phyloP scores from a whole-genome alignment of 257 asterid species.

The Lavandula angustifolia region DNA sequence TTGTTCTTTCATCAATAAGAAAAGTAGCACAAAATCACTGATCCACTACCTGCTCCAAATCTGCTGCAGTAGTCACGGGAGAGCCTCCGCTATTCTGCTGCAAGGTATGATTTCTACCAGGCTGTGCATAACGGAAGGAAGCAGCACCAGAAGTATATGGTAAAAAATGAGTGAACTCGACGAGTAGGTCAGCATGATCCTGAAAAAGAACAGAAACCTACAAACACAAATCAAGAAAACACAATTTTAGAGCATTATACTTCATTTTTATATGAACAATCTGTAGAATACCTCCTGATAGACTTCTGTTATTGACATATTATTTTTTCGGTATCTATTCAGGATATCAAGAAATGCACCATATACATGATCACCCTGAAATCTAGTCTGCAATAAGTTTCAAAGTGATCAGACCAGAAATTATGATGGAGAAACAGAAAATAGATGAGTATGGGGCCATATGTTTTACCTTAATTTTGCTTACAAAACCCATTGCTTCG shows the following conservation, averaged over 20 bases:
- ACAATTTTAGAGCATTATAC: constrained; percentile 16
- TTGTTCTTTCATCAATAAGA: constrained; percentile 18
- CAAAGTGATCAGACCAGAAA: constrained; percentile 36
- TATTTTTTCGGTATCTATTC: constrained; percentile 81
- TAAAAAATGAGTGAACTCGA: constrained; percentile 89
- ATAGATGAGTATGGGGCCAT: constrained; percentile 16
- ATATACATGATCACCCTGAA: constrained; percentile 86
- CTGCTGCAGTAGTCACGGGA: constrained; percentile 47
- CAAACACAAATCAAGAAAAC: constrained; percentile 36
- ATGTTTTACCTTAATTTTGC: constrained; percentile 80
- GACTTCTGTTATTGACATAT: constrained; percentile 75
- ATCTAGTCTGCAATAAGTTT: constrained; percentile 72
- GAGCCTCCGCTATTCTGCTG: constrained; percentile 57
- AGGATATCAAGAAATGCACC: constrained; percentile 88
- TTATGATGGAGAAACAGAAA: constrained; percentile 16
- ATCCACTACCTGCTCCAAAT: constrained; percentile 60
- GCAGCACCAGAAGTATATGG: constrained; percentile 56
- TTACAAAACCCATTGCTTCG: constrained; percentile 82
- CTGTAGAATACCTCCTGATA: constrained; percentile 66
- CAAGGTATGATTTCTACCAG: constrained; percentile 44
- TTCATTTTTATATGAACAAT: constrained; percentile 1
- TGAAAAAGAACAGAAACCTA: constrained; percentile 85
- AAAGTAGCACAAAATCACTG: constrained; percentile 25
- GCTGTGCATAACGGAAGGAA: too few species aligned
- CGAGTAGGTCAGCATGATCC: constrained; percentile 86